These are phyloP conservation scores for Schizochytrium sp. DNA, from an alignment of 108 stramenopile genomes.

Conservation along the genomic window DNA sequence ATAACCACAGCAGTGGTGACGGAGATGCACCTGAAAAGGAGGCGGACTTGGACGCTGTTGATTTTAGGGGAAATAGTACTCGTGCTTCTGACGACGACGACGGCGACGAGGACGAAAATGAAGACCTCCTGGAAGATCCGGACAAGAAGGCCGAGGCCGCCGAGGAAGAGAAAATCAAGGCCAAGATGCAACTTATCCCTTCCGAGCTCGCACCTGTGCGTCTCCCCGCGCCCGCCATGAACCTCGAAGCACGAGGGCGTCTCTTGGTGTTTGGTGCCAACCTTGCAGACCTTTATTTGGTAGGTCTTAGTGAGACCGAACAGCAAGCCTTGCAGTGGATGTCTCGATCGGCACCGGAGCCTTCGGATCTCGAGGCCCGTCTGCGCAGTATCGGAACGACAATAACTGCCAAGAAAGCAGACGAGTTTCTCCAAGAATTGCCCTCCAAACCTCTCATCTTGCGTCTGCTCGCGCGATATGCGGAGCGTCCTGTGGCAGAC, in stretches of 20 bases:
- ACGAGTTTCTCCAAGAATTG: constrained; percentile 42
- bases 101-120: not conserved
- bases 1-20: not conserved
- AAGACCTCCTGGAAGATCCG: not conserved
- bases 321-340: not conserved
- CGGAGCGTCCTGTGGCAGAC: not conserved
- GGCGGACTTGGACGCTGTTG: no score
- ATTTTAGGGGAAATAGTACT: no score
- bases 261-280: constrained; percentile 18
- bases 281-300: constrained; percentile 26
- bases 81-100: not conserved
- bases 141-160: not conserved
- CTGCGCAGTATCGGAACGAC: constrained; percentile 29
- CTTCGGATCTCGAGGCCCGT: constrained; percentile 15
- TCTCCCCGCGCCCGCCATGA: not conserved
- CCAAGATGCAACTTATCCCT: not conserved
- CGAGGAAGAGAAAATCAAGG: not conserved
- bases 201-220: not conserved
- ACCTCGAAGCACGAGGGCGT: not conserved
- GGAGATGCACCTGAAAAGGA: not conserved
- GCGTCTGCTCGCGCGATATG: constrained; percentile 8
- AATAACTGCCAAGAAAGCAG: constrained; percentile 32
- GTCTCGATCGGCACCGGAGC: constrained; percentile 21
- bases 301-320: constrained; percentile 36
- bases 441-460: constrained; percentile 49